Evolutionary conservation across 129 eudicot genomes (phyloP).

Genomic region (Flaveria ramosissima): DNA sequence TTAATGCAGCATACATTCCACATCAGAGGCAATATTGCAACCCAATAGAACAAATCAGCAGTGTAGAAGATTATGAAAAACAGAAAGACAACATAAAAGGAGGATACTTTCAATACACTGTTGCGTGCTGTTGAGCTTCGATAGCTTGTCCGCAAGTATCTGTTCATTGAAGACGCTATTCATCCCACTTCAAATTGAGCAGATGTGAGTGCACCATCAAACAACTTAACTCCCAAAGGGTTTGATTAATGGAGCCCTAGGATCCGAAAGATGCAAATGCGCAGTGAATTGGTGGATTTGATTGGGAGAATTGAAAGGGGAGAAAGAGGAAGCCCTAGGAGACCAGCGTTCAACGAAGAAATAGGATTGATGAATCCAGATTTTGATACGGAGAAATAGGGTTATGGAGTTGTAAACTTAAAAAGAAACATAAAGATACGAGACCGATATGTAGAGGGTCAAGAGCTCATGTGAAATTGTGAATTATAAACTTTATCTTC

Average conservation of each 20-base stretch:
- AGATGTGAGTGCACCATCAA: slow-evolving; percentile 18
- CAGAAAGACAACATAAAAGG: not conserved
- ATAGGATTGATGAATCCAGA: no score
- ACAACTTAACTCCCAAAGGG: slow-evolving; percentile 15
- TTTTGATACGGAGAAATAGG: no score
- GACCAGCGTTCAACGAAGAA: not conserved
- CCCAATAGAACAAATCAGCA: not conserved
- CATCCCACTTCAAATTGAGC: slow-evolving; percentile 57
- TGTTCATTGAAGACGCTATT: slow-evolving; percentile 81
- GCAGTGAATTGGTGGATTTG: slow-evolving; percentile 16
- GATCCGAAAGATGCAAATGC: slow-evolving; percentile 22
- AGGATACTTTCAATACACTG: slow-evolving; percentile 98
- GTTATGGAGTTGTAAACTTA: no score
- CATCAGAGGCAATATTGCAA: not conserved
- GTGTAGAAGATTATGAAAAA: not conserved
- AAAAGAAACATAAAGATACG: no score
- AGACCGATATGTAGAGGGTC: no score
- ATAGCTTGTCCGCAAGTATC: slow-evolving; percentile 81
- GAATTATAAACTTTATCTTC: no score
- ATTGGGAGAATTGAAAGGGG: slow-evolving; percentile 15
- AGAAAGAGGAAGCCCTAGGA: not conserved
- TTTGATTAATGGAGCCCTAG: slow-evolving; percentile 24
- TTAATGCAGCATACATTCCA: slow-evolving; percentile 9
- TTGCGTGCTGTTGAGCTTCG: slow-evolving; percentile 88
- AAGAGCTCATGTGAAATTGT: no score